These are phyloP conservation scores for Flaveria brownii DNA, from an alignment of 129 eudicot genomes.

Conservation along the genomic window DNA sequence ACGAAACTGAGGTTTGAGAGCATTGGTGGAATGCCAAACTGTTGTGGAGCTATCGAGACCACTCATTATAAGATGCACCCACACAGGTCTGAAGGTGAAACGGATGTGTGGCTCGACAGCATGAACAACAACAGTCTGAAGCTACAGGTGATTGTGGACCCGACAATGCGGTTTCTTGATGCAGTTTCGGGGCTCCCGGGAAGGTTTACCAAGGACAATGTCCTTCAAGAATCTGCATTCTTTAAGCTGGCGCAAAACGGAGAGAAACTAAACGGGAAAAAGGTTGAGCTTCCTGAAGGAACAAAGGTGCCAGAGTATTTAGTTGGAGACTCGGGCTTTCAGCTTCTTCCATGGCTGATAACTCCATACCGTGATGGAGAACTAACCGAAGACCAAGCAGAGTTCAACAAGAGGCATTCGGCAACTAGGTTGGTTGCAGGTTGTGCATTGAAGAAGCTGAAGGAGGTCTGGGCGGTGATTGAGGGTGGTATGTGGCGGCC, in stretches of 20 bases:
- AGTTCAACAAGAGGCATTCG: constrained; percentile 48
- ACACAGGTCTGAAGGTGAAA: constrained; percentile 28
- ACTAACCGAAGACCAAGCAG: constrained; percentile 26
- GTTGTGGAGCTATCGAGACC: constrained; percentile 67
- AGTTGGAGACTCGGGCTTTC: constrained; percentile 59
- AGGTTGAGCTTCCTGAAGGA: constrained; percentile 35
- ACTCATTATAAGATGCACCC: constrained; percentile 51
- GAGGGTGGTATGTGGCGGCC: constrained; percentile 69
- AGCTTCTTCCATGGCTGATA: constrained; percentile 62
- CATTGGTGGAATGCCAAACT: constrained; percentile 61
- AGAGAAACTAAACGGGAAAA: constrained; percentile 41
- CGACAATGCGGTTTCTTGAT: constrained; percentile 53
- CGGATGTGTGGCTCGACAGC: constrained; percentile 44
- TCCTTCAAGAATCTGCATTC: constrained; percentile 47
- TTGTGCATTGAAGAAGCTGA: constrained; percentile 56
- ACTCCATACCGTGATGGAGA: constrained; percentile 58
- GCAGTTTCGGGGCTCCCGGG: constrained; percentile 65
- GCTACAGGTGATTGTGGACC: constrained; percentile 63
- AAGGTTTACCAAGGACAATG: constrained; percentile 34
- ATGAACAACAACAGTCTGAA: constrained; percentile 55
- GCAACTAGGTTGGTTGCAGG: constrained; percentile 54
- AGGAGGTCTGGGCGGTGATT: constrained; percentile 62
- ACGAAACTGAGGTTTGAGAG: constrained; percentile 49
- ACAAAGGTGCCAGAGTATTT: constrained; percentile 53
- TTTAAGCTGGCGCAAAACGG: constrained; percentile 43